phyloP scores from a whole-genome alignment of 2,329 filamentous ascomycete genomes.

The Xenosphaeropsis pyriputrescens region DNA sequence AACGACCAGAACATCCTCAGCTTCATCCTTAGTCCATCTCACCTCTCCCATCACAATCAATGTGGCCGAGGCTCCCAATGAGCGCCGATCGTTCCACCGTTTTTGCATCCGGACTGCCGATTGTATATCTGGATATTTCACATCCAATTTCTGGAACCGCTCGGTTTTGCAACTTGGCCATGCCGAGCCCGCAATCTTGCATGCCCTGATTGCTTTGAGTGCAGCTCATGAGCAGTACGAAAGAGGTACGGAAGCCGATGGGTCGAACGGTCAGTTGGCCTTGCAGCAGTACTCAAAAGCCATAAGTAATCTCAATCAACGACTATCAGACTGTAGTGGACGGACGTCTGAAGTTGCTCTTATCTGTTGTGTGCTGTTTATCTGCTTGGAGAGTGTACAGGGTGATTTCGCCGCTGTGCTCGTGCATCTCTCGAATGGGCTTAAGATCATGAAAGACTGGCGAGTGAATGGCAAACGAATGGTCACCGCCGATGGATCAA shows the following conservation, averaged over 20 bases:
- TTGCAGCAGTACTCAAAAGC: constrained; percentile 32
- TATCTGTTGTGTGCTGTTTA: constrained; percentile 33
- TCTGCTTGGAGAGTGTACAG: constrained; percentile 38
- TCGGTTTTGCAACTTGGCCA: constrained; percentile 29
- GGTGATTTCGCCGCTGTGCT: constrained; percentile 29
- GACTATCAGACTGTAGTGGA: constrained; percentile 19
- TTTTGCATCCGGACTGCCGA: constrained; percentile 25
- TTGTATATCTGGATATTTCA: constrained; percentile 26
- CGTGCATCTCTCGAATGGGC: constrained; percentile 18
- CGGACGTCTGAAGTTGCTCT: constrained; percentile 20
- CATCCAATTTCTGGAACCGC: constrained; percentile 26
- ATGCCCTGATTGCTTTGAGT: constrained; percentile 33
- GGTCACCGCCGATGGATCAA: not conserved
- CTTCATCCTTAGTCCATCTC: too few species aligned
- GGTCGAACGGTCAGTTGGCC: constrained; percentile 5
- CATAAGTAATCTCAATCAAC: constrained; percentile 22
- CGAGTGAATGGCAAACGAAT: not conserved
- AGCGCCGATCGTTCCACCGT: constrained; percentile 13
- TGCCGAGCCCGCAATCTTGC: constrained; percentile 28
- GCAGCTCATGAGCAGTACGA: constrained; percentile 25
- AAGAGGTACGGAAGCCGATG: constrained; percentile 2
- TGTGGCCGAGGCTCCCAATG: constrained; percentile 5
- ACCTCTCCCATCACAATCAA: too few species aligned
- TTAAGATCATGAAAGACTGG: constrained; percentile 14
- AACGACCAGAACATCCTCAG: too few species aligned